Base-by-base conservation (phyloP, 2,329 filamentous ascomycete genomes). In the Coniochaeta prunicola region DNA sequence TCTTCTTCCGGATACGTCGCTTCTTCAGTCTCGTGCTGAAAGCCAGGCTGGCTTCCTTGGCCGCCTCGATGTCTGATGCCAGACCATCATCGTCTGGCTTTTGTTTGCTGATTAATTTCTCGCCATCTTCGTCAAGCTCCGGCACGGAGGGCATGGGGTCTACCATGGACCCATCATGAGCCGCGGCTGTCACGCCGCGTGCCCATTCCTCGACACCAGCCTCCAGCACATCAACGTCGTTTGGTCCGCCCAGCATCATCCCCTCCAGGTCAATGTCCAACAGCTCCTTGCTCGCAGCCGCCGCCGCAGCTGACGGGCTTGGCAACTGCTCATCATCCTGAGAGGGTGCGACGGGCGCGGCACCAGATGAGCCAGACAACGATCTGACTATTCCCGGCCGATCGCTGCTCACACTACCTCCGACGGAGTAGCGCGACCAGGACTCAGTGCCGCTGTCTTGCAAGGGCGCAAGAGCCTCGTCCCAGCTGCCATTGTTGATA, bases 401-500 rank as follows among this genome's bases (percentile, higher is more conserved):
- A 53, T 69, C 61, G 59, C 69, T 70, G 57, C 68, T 68, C 34
- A 68, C 70, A 34, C 61, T 64, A 26, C 61, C 64, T 15, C 68
- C 71, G 4, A 55, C 10, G 3, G 76, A 77, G 58, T 73, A 67
- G 21, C 74, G 70, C 12, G 74, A 75, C 78, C 78, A 80, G 24
- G 73, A 67, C 33, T 74, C 71, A 40, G 63, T 71, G 62, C 64
- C 74, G 62, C 70, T 77, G 68, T 77, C 67, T 67, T 82, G 84
- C 59, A 96, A 75, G 1, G 89, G 88, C 40, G 85, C 83, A n/a
- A 96, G 80, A 0, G 90, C 91, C 31, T 92, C 87, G 60, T 94
- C 88, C 91, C 91, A 96, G 59, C 79, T 87, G 30, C 89, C 91
- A 34, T 77, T 77, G 61, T 83, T 80, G 56, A 85, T 80, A 48